These are phyloP conservation scores for Dryadomyces sulphureus DNA, from an alignment of 2,329 filamentous ascomycete species.

Conservation along the genomic window DNA sequence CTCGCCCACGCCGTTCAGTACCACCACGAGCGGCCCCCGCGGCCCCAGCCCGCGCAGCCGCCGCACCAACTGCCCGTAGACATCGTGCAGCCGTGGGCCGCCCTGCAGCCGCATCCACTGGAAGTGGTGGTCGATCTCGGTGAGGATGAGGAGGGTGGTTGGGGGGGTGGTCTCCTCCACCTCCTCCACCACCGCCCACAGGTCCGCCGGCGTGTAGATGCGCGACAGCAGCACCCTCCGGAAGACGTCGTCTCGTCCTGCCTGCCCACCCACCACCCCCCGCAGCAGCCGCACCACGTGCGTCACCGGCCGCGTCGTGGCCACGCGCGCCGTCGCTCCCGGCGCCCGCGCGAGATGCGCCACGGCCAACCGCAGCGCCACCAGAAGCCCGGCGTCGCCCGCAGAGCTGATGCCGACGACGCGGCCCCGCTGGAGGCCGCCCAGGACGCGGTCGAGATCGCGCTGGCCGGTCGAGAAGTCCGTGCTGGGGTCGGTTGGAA, in stretches of 20 bases:
- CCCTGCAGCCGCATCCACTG: conserved; percentile 11
- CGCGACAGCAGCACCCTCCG: conserved; percentile 37
- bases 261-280: conserved; percentile 19
- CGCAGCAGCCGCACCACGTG: conserved; percentile 26
- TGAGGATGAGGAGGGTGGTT: conserved; percentile 6
- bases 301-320: conserved; percentile 31
- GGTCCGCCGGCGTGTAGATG: conserved; percentile 43
- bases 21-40: conserved; percentile 4
- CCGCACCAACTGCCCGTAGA: conserved; percentile 10
- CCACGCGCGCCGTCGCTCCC: conserved; percentile 21
- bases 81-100: conserved; percentile 6
- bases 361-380: not conserved
- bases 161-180: not conserved
- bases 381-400: conserved; percentile 28
- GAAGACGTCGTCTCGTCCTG: conserved; percentile 16
- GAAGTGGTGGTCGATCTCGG: conserved; percentile 12
- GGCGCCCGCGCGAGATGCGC: conserved; percentile 18
- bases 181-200: conserved; percentile 42
- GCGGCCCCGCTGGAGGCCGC: conserved; percentile 25
- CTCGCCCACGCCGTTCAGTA: conserved; percentile 5
- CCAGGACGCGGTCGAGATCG: conserved; percentile 35
- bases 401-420: conserved; percentile 41
- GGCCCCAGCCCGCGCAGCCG: conserved; percentile 2
- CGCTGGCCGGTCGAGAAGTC: conserved; percentile 23
- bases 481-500: no score